Evolutionary conservation across 73 alveolate genomes (phyloP).

Genomic region (Tetrahymena malaccensis): DNA sequence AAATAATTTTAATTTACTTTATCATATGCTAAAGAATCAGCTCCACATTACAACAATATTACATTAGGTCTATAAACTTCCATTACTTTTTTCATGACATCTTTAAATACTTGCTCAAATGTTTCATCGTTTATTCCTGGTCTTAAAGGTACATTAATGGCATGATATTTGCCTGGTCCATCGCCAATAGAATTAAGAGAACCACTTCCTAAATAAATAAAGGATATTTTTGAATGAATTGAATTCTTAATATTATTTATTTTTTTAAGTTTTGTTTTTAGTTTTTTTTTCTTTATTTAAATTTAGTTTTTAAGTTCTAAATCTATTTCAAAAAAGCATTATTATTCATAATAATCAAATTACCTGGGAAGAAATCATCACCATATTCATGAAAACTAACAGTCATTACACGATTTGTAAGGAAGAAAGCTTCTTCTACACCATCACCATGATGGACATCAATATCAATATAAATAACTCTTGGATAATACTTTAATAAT

Average conservation of each 20-base stretch:
- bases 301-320: no score
- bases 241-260: no score
- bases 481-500: conserved; percentile 77
- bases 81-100: conserved; percentile 69
- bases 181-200: conserved; percentile 81
- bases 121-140: conserved; percentile 90
- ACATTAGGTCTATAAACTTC: conserved; percentile 86
- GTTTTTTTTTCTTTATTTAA: no score
- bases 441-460: conserved; percentile 99
- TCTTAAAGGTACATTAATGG: conserved; percentile 91
- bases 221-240: not conserved
- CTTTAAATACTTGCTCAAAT: conserved; percentile 63
- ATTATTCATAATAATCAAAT: no score
- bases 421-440: conserved; percentile 96
- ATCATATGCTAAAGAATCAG: conserved; percentile 92
- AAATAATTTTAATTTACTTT: conserved; percentile 1
- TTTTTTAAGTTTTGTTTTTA: no score
- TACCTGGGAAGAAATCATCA: conserved; percentile 97
- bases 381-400: conserved; percentile 93
- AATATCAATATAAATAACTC: conserved; percentile 95
- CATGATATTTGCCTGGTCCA: conserved; percentile 82
- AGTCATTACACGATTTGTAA: conserved; percentile 93
- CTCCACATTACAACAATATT: conserved; percentile 93
- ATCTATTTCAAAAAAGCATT: no score
- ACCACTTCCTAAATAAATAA: conserved; percentile 54